Evolutionary conservation across 305 asterid genomes (phyloP).

Genomic region (Withania somnifera): DNA sequence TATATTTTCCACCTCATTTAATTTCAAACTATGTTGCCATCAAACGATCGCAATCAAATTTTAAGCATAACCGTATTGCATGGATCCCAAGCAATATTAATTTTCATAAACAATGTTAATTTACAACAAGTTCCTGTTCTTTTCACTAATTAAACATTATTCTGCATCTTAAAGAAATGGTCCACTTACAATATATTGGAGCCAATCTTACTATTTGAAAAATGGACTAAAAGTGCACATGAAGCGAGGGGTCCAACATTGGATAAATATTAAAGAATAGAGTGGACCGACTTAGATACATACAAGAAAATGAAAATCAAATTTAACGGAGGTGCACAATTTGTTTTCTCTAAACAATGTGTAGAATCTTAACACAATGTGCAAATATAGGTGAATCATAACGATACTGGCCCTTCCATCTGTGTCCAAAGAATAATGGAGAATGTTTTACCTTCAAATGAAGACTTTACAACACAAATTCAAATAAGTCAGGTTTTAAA

Average conservation of each 20-base stretch:
- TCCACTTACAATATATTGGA: not conserved
- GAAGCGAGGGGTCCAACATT: not conserved
- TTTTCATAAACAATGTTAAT: not conserved
- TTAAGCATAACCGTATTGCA: not conserved
- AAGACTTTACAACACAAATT: not conserved
- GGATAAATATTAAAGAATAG: not conserved
- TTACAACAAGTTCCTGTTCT: not conserved
- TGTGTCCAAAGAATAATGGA: no score
- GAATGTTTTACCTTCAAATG: no score
- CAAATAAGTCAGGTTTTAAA: no score
- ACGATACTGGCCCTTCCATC: not conserved
- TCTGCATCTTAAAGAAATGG: not conserved
- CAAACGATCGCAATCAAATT: not conserved
- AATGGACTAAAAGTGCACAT: no score
- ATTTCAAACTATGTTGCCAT: not conserved
- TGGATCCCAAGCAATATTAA: not conserved
- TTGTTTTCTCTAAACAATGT: not conserved
- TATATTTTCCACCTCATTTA: not conserved
- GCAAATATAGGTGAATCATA: not conserved
- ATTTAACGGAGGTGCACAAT: no score
- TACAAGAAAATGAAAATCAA: not conserved
- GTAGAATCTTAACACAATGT: not conserved
- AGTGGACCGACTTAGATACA: not conserved
- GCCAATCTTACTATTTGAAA: not conserved
- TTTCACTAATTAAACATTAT: not conserved